These are phyloP conservation scores for Leccinum longicurvipes DNA, from an alignment of 768 basidiomycete genomes.

Conservation along the genomic window DNA sequence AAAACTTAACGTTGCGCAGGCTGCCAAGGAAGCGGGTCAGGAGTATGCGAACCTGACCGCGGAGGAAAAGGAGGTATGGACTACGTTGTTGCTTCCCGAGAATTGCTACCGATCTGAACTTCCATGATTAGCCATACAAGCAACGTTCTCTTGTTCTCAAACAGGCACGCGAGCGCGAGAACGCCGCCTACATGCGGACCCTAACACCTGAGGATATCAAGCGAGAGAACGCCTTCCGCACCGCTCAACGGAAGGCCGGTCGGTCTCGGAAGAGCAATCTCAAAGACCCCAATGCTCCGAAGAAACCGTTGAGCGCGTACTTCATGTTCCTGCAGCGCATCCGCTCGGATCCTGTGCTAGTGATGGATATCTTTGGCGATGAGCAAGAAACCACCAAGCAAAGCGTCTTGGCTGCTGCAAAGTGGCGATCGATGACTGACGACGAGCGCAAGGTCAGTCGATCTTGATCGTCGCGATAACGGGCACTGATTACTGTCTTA, in stretches of 20 bases:
- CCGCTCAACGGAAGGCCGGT: slow-evolving; percentile 90
- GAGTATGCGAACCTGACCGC: slow-evolving; percentile 77
- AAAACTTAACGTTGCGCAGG: slow-evolving; percentile 93
- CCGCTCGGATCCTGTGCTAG: slow-evolving; percentile 71
- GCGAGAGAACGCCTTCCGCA: slow-evolving; percentile 86
- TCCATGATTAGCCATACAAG: slow-evolving; percentile 68
- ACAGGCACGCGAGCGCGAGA: slow-evolving; percentile 79
- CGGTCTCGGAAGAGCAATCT: slow-evolving; percentile 92
- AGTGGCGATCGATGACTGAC: slow-evolving; percentile 92
- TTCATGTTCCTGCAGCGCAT: slow-evolving; percentile 95
- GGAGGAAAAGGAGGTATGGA: slow-evolving; percentile 79
- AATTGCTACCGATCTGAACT: slow-evolving; percentile 18
- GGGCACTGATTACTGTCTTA: slow-evolving; percentile 14
- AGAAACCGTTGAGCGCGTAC: slow-evolving; percentile 92
- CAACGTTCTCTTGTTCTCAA: slow-evolving; percentile 81
- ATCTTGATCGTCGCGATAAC: not conserved
- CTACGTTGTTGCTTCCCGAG: slow-evolving; percentile 25
- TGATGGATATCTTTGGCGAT: slow-evolving; percentile 78
- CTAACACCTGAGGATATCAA: slow-evolving; percentile 93
- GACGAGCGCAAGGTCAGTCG: slow-evolving; percentile 82
- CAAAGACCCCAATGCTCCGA: slow-evolving; percentile 95
- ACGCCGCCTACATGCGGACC: slow-evolving; percentile 80
- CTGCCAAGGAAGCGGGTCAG: slow-evolving; percentile 90
- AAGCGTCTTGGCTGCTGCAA: slow-evolving; percentile 87
- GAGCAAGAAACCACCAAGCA: slow-evolving; percentile 94